Evolutionary conservation across 768 basidiomycete genomes (phyloP).

Genomic region (Epithele typhae): DNA sequence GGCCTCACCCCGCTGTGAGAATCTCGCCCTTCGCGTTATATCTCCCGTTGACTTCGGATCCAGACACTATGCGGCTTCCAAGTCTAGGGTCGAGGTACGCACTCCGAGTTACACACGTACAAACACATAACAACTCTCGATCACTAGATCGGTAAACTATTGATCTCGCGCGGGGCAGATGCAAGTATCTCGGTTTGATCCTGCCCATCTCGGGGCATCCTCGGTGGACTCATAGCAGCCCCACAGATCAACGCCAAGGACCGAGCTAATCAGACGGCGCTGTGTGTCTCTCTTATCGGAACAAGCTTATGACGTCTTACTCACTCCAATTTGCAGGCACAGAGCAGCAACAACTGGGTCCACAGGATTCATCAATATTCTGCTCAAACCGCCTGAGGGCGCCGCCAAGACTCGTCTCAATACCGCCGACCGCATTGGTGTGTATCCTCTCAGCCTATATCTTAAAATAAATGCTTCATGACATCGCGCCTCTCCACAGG

Average conservation of each 20-base stretch:
- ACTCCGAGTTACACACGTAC: neutral
- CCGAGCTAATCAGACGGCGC: slow-evolving; percentile 86
- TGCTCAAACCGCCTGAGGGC: slow-evolving; percentile 80
- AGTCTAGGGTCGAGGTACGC: slow-evolving; percentile 75
- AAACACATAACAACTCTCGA: neutral
- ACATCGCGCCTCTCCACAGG: too few species aligned
- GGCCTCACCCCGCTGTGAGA: slow-evolving; percentile 75
- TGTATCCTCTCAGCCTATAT: slow-evolving; percentile 4
- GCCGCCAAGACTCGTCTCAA: slow-evolving; percentile 80
- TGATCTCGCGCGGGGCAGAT: slow-evolving; percentile 87
- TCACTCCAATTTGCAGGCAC: slow-evolving; percentile 50
- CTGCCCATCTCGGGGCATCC: too few species aligned
- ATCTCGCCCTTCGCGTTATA: slow-evolving; percentile 11
- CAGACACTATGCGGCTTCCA: slow-evolving; percentile 93
- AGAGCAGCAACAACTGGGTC: slow-evolving; percentile 96
- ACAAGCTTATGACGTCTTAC: neutral
- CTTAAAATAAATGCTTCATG: slow-evolving; percentile 15
- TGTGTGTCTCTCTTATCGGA: slow-evolving; percentile 45
- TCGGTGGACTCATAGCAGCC: slow-evolving; percentile 1
- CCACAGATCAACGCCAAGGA: slow-evolving; percentile 89
- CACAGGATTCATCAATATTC: slow-evolving; percentile 78
- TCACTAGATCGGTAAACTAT: slow-evolving; percentile 75
- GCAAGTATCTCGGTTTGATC: slow-evolving; percentile 49
- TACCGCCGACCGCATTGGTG: slow-evolving; percentile 76
- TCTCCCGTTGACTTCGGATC: slow-evolving; percentile 7